A percentile compares a stretch with the other conserved stretches of the same genome.
These are phyloP conservation scores for Aspergillus caelatus DNA, from an alignment of 2,329 filamentous ascomycete genomes.

Conservation along the genomic window DNA sequence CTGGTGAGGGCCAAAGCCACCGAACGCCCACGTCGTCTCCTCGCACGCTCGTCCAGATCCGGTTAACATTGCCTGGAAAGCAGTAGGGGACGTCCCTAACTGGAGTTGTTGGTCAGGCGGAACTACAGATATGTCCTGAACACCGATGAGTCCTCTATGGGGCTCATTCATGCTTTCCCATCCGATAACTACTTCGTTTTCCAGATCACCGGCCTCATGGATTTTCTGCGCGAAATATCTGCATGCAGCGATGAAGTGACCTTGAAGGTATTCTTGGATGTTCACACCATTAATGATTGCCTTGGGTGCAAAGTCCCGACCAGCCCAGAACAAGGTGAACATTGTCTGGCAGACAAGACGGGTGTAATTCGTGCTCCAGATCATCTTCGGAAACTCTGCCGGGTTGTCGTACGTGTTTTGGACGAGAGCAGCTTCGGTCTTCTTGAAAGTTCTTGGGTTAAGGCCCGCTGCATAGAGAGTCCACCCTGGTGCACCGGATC, in stretches of 20 bases:
- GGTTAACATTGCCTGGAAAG: slow-evolving; percentile 89
- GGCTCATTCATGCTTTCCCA: slow-evolving; percentile 98
- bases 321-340: slow-evolving; percentile 92
- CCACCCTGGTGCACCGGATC: slow-evolving; percentile 96
- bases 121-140: slow-evolving; percentile 77
- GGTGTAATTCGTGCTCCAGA: slow-evolving; percentile 97
- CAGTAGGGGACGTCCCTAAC: slow-evolving; percentile 89
- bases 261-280: slow-evolving; percentile 92
- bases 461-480: slow-evolving; percentile 92
- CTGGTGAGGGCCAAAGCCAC: slow-evolving; percentile 88
- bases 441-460: slow-evolving; percentile 80
- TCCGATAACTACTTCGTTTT: slow-evolving; percentile 84
- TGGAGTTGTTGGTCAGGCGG: slow-evolving; percentile 87
- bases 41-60: slow-evolving; percentile 91
- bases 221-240: slow-evolving; percentile 81
- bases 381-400: slow-evolving; percentile 92
- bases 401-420: slow-evolving; percentile 92
- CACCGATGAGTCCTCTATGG: slow-evolving; percentile 82
- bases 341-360: slow-evolving; percentile 85
- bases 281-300: slow-evolving; percentile 93
- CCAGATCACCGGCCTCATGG: slow-evolving; percentile 84
- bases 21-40: slow-evolving; percentile 90
- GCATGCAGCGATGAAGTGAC: slow-evolving; percentile 80
- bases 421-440: slow-evolving; percentile 88
- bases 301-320: slow-evolving; percentile 89